phyloP scores from a whole-genome alignment of 805 yeast genomes.

The Yarrowia sp. region DNA sequence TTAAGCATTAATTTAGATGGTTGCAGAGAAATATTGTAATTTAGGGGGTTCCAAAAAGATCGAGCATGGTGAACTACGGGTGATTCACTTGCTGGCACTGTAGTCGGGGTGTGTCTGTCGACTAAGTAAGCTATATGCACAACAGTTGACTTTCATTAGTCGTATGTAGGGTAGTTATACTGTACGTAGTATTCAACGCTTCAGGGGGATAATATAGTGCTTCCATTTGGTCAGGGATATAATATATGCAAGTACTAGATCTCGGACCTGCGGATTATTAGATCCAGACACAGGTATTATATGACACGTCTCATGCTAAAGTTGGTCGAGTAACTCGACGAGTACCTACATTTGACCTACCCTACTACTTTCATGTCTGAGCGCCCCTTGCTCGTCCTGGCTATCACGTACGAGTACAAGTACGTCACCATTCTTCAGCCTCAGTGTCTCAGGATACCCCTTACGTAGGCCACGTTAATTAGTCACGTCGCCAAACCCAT shows the following conservation, averaged over 20 bases:
- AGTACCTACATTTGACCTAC: not conserved
- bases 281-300: not conserved
- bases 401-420: not conserved
- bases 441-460: not conserved
- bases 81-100: too few species aligned
- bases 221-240: not conserved
- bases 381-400: too few species aligned
- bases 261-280: not conserved
- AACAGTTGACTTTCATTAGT: not conserved
- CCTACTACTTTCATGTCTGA: too few species aligned
- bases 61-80: too few species aligned
- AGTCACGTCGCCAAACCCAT: constrained; percentile 3
- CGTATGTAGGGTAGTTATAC: too few species aligned
- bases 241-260: not conserved
- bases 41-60: too few species aligned
- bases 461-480: not conserved
- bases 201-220: not conserved
- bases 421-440: not conserved
- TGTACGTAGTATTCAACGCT: not conserved
- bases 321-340: too few species aligned
- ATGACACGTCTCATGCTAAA: not conserved
- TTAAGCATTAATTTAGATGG: constrained; percentile 7
- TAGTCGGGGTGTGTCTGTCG: not conserved
- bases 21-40: too few species aligned
- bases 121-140: not conserved